Base-by-base conservation (phyloP, 495 filamentous ascomycete genomes). In the Penicillium angulare region DNA sequence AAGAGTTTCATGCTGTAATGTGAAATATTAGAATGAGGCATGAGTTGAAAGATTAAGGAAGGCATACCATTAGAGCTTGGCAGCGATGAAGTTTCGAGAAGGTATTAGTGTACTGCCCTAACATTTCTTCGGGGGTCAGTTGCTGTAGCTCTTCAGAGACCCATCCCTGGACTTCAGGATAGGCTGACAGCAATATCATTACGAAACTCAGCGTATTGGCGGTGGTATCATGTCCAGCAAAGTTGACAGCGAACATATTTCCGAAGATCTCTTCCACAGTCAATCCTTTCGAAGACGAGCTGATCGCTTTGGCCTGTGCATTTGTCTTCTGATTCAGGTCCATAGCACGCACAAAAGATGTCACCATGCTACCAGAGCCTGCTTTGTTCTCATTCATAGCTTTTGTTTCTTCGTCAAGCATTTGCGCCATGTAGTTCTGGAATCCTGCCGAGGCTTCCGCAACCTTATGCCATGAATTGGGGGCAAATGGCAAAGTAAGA, bases 201-300 rank as follows among this genome's bases (percentile, higher is more conserved):
- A 52, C 57, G 47, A 61, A 78, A 5, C 65, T 61, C 23, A 79
- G 44, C 0, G 70, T 66, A 33, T 67, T 72, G 1, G 77, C 68
- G 3, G 75, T 75, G 1, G 76, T 78, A 33, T 78, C 76, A 32
- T 76, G 66, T 2, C 76, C 76, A 5, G 77, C 77, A 21, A 77
- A 68, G 23, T 68, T 73, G 54, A 88, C 84, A 51, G 81, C 86
- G 39, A 79, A 80, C 15, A 77, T 45, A 33, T 55, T 63, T 3
- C 60, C 56, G 29, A 47, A 54, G 24, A 63, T 60, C 47, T 79
- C 77, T 0, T 73, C 66, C 5, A 21, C 38, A 5, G 38, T 23
- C 10, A 41, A 12, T 31, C 27, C 27, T 6, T 23, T 74, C 68
- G 6, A 39, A 70, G 27, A 12, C 27, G 27, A 9, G 5, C 13